Conservation (phyloP, 164 flowering plant genomes). For the Tetrastigma voinierianum region DNA sequence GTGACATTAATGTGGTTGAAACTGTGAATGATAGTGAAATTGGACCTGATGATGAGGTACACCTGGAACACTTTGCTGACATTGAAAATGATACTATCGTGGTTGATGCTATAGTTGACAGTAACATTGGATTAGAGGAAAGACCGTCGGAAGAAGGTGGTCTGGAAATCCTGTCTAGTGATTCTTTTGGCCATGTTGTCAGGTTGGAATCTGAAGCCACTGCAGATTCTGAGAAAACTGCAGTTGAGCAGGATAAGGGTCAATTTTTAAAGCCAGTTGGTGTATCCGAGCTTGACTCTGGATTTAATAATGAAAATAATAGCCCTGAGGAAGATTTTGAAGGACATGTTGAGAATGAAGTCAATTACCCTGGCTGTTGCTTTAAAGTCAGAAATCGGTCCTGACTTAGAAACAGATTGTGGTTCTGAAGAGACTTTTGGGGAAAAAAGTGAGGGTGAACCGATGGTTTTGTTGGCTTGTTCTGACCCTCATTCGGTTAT, state of each 20-base stretch:
- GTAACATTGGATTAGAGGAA: too few species aligned
- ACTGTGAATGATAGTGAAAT: neutral
- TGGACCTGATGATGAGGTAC: neutral
- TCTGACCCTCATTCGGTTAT: neutral
- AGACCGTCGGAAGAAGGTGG: too few species aligned
- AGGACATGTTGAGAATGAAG: neutral
- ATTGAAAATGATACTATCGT: too few species aligned
- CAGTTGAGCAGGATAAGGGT: neutral
- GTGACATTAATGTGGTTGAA: neutral
- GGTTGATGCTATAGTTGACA: too few species aligned
- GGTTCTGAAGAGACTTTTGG: neutral
- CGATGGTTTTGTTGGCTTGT: neutral
- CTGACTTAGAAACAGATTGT: neutral
- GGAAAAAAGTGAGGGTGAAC: slow-evolving; percentile 4
- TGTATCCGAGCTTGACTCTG: neutral
- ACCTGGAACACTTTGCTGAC: too few species aligned
- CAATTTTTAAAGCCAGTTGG: neutral
- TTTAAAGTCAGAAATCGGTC: neutral
- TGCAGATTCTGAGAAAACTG: too few species aligned
- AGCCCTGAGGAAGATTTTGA: slow-evolving; percentile 5
- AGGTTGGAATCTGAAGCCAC: too few species aligned
- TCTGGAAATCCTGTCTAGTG: too few species aligned
- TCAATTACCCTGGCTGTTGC: neutral
- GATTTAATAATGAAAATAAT: slow-evolving; percentile 5
- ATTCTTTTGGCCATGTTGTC: too few species aligned